Evolutionary conservation across 768 basidiomycete genomes (phyloP), one percentile per base, ranked within the genome.

Genomic region (Pholiota conissans): DNA sequence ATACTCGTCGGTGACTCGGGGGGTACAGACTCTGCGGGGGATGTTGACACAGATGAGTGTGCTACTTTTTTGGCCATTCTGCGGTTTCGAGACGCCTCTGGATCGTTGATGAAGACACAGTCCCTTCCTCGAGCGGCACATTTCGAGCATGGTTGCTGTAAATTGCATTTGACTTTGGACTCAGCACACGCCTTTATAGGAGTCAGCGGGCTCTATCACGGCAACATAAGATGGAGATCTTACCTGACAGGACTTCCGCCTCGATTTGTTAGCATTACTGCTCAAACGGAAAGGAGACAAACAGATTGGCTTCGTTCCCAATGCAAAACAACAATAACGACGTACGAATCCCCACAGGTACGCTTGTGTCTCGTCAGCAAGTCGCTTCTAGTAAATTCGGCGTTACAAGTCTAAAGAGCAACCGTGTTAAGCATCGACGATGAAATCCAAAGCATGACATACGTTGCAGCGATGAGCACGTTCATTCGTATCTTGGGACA

Each of bases 131-230:
- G 79, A 48, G 82, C 72, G 37, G 74, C 72, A 68, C 88, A 90
- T 67, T 86, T 85, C 16, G 84, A 80, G 68, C 88, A 90, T 16
- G 88, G 88, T 56, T 76, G 80, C 61, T 84, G 79, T 5, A 87
- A 73, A 67, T 88, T 83, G 69, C 88, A 90, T 72, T 87, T 89
- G 13, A 88, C 81, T 71, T 90, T 89, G n/a, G 86, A 87, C 61
- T 86, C 84, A 2, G 86, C 87, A 68, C 88, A 90, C 18, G 85
- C 82, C 73, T 83, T 32, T 4, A 52, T 45, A 50, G 46, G 29
- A 28, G 3, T 55, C 40, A 28, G 27, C 64, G 18, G 61, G 48
- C 18, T 34, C 6, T 29, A 20, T n/a, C 48, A 48, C 50, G 63
- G 20, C 52, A 57, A 56, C 24, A 48, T 45, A 34, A 35, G 35